phyloP scores from a whole-genome alignment of 2,329 filamentous ascomycete genomes.

The Aspergillus melleus region DNA sequence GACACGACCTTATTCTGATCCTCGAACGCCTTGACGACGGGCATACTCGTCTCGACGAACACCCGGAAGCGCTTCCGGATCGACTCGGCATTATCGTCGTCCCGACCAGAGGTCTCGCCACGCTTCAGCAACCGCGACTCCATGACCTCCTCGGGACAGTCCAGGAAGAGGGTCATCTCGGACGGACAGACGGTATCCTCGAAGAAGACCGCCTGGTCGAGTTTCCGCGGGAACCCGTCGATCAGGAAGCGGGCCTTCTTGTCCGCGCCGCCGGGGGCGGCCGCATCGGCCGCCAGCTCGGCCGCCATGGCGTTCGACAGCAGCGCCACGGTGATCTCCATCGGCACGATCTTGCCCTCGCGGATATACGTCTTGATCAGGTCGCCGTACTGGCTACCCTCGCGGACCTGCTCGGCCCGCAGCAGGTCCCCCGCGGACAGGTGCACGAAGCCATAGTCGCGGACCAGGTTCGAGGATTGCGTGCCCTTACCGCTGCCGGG shows the following conservation, averaged over 20 bases:
- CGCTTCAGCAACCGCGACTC: slow-evolving; percentile 78
- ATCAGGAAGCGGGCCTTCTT: slow-evolving; percentile 71
- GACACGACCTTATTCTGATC: slow-evolving; percentile 75
- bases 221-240: slow-evolving; percentile 88
- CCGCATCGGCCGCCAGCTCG: slow-evolving; percentile 55
- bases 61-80: slow-evolving; percentile 96
- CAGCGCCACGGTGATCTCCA: slow-evolving; percentile 93
- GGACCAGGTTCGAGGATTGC: slow-evolving; percentile 85
- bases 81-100: slow-evolving; percentile 91
- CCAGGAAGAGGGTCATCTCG: slow-evolving; percentile 87
- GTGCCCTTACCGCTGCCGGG: slow-evolving; percentile 96
- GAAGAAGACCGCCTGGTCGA: slow-evolving; percentile 94
- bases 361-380: slow-evolving; percentile 93
- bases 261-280: slow-evolving; percentile 27
- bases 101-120: slow-evolving; percentile 86
- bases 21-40: slow-evolving; percentile 84
- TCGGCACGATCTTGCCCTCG: slow-evolving; percentile 94
- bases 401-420: slow-evolving; percentile 86
- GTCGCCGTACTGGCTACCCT: slow-evolving; percentile 83
- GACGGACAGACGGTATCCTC: slow-evolving; percentile 84
- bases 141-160: slow-evolving; percentile 90
- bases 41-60: slow-evolving; percentile 96
- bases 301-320: slow-evolving; percentile 90
- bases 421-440: slow-evolving; percentile 91
- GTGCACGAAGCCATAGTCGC: slow-evolving; percentile 87